Base-by-base conservation (phyloP, 2,329 filamentous ascomycete genomes). In the Fusarium oligoseptatum region DNA sequence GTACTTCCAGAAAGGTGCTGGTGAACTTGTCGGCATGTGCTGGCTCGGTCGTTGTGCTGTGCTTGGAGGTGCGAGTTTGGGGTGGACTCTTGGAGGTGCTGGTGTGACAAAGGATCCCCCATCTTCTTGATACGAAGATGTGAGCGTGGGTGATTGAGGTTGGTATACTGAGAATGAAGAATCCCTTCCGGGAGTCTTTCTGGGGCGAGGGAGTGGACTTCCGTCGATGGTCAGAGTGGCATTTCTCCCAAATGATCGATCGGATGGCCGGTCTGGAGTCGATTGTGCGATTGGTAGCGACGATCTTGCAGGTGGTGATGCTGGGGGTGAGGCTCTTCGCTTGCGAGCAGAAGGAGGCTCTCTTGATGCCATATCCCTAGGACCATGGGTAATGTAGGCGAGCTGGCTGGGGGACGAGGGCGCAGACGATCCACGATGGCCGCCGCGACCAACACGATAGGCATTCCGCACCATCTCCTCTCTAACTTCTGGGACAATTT, bases 1-100 rank as follows among this genome's bases (percentile, higher is more conserved):
- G 82, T 94, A 97, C 81, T 94, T 95, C 94, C 94, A 97, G 82
- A 97, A 97, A 0, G 94, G 94, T 1, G 94, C 94, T 0, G 94
- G 94, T 36, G 93, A 95, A 76, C 92, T 95, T 55, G 94, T 95
- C 37, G 94, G 93, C 89, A 96, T 95, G 81, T 95, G 94, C 79
- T 95, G 93, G 79, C 93, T 95, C 11, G 94, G 94, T 65, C 94
- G 88, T 80, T 95, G 93, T 6, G 93, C 91, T 7, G 94, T 96
- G 78, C 93, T 95, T 0, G 94, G 94, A 34, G 94, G 94, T 1
- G 92, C 93, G 45, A 96, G 88, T 76, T 90, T 90, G 34, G 94
- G 94, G 71, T 94, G 91, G 70, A 94, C 91, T 60, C 92, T 89
- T 52, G 91, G 91, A 9, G 94, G 93, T 10, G 93, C 92, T 1